Evolutionary conservation across 1,284 basidiomycete species (phyloP).

Genomic region (Afroboletus lepidellus): DNA sequence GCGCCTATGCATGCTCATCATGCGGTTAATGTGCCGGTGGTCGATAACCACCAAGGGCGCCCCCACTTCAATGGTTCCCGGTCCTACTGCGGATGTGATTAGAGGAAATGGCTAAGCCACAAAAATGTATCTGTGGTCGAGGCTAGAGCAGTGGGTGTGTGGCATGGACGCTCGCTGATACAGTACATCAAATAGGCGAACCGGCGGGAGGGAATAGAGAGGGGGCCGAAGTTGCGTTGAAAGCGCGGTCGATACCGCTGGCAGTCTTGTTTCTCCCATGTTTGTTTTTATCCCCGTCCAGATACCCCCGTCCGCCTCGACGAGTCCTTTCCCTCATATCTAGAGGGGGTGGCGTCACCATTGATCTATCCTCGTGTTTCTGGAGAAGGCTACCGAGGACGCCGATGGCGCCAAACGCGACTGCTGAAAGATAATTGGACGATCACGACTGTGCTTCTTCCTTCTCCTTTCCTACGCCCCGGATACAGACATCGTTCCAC

Average conservation of each 20-base stretch:
- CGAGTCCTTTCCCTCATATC: not conserved
- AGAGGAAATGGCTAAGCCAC: conserved; percentile 12
- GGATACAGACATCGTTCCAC: conserved; percentile 2
- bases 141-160: conserved; percentile 1
- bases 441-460: not conserved
- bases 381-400: not conserved
- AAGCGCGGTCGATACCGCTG: not conserved
- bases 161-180: not conserved
- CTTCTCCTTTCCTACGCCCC: not conserved
- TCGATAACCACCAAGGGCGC: not conserved
- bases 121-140: conserved; percentile 14
- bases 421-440: not conserved
- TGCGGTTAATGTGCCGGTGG: conserved; percentile 3
- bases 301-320: not conserved
- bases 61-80: not conserved
- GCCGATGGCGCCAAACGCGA: not conserved
- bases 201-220: not conserved
- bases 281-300: too few species aligned
- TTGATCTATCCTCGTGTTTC: not conserved
- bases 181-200: not conserved
- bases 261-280: not conserved
- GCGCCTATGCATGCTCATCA: not conserved
- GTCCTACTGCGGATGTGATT: conserved; percentile 6
- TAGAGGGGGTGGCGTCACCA: not conserved
- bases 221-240: not conserved